These are phyloP conservation scores for Pulveroboletus sp. DNA, from an alignment of 768 basidiomycete species.

Conservation along the genomic window DNA sequence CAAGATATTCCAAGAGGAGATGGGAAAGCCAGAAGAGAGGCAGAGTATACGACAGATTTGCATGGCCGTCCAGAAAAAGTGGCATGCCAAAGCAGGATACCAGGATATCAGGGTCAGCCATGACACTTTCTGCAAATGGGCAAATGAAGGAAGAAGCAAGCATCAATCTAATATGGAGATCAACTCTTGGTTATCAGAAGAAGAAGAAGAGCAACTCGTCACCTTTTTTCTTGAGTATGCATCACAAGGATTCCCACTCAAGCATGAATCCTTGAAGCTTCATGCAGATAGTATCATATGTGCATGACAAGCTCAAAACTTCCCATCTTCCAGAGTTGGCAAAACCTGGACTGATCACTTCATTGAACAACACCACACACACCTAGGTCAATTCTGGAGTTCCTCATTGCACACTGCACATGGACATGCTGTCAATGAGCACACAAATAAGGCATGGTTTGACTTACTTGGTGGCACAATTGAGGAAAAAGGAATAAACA, in stretches of 20 bases:
- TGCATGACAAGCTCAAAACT: not conserved
- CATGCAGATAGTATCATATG: not conserved
- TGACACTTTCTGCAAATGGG: no score
- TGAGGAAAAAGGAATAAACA: not conserved
- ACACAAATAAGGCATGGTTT: constrained; percentile 34
- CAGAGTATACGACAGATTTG: no score
- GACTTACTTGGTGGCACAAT: constrained; percentile 29
- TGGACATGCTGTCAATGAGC: constrained; percentile 36
- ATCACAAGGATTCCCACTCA: not conserved
- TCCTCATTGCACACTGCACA: not conserved
- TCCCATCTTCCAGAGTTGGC: not conserved
- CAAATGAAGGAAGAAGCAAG: no score
- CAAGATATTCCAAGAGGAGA: no score
- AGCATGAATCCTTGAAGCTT: not conserved
- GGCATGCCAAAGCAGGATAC: no score
- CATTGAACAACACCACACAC: not conserved
- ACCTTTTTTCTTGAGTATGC: no score
- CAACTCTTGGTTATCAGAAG: no score
- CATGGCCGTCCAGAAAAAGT: no score
- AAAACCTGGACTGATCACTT: not conserved
- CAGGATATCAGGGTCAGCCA: no score
- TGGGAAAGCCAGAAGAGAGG: no score
- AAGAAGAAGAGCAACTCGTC: no score
- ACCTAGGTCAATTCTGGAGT: not conserved
- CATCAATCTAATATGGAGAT: no score